Conservation (phyloP, 306 rosid genomes). For the Argentina anserina region DNA sequence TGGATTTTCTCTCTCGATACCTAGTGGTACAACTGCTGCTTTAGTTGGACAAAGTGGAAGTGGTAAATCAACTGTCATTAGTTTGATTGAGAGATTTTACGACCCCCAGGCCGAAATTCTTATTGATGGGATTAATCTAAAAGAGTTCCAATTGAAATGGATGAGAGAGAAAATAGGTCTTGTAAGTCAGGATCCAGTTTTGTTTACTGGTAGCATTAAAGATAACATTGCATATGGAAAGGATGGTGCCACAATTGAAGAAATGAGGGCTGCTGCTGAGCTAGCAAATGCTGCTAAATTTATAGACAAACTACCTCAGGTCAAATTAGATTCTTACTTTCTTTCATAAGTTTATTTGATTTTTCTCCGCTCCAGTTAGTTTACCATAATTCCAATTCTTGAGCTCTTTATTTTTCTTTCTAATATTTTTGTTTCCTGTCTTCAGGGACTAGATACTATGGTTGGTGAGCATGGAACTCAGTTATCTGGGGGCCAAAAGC, state of each 20-base stretch:
- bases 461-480: slow-evolving; percentile 83
- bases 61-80: slow-evolving; percentile 75
- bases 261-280: slow-evolving; percentile 61
- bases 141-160: slow-evolving; percentile 68
- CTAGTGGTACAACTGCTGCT: slow-evolving; percentile 67
- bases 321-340: not conserved
- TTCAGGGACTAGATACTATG: slow-evolving; percentile 60
- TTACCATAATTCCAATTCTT: not conserved
- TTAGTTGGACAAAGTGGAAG: slow-evolving; percentile 90
- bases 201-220: slow-evolving; percentile 63
- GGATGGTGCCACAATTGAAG: slow-evolving; percentile 58
- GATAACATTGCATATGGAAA: slow-evolving; percentile 81
- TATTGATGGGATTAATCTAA: slow-evolving; percentile 62
- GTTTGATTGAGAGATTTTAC: slow-evolving; percentile 79
- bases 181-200: slow-evolving; percentile 81
- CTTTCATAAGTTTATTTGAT: not conserved
- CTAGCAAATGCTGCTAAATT: slow-evolving; percentile 75
- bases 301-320: slow-evolving; percentile 73
- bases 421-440: not conserved
- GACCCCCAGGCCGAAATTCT: slow-evolving; percentile 69
- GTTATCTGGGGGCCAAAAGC: slow-evolving; percentile 66
- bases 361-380: not conserved
- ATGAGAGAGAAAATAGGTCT: slow-evolving; percentile 71
- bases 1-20: slow-evolving; percentile 56
- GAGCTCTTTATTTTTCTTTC: not conserved